These are phyloP conservation scores for Penicillium ucsense DNA, from an alignment of 495 filamentous ascomycete genomes.

Conservation along the genomic window DNA sequence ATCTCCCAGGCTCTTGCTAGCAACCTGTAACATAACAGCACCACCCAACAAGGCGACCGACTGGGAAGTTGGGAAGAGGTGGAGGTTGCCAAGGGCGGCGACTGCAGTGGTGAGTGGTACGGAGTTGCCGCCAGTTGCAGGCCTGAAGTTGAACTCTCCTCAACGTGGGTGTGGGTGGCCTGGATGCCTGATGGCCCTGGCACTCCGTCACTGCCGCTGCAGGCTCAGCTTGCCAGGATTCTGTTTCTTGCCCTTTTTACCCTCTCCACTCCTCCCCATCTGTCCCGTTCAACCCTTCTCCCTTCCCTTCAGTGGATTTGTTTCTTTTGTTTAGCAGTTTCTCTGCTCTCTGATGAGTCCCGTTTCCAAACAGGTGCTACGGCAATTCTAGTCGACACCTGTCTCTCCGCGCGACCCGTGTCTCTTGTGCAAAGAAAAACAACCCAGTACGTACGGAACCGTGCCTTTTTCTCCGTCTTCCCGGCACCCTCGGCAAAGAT, in stretches of 20 bases:
- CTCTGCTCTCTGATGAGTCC: slow-evolving; percentile 39
- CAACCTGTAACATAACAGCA: no score
- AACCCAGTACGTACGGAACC: slow-evolving; percentile 8
- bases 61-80: no score
- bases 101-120: neutral
- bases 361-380: slow-evolving; percentile 35
- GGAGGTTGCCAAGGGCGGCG: no score
- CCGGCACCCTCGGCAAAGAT: slow-evolving; percentile 20
- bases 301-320: slow-evolving; percentile 5
- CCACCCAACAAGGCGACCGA: no score
- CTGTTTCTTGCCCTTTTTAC: slow-evolving; percentile 9
- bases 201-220: slow-evolving; percentile 12
- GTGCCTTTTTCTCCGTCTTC: slow-evolving; percentile 26
- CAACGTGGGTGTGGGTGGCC: neutral
- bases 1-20: no score
- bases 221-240: slow-evolving; percentile 4
- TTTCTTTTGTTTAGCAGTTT: slow-evolving; percentile 16
- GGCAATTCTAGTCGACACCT: slow-evolving; percentile 41
- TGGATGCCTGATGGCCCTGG: neutral
- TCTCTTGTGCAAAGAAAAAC: slow-evolving; percentile 1
- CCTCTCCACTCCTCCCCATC: slow-evolving; percentile 8
- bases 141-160: no score
- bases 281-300: slow-evolving; percentile 5
- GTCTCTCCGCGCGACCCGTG: slow-evolving; percentile 12
- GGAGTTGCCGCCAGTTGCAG: no score